Base-by-base conservation (phyloP, 495 filamentous ascomycete species). In the Trichocladium uniseriatum region DNA sequence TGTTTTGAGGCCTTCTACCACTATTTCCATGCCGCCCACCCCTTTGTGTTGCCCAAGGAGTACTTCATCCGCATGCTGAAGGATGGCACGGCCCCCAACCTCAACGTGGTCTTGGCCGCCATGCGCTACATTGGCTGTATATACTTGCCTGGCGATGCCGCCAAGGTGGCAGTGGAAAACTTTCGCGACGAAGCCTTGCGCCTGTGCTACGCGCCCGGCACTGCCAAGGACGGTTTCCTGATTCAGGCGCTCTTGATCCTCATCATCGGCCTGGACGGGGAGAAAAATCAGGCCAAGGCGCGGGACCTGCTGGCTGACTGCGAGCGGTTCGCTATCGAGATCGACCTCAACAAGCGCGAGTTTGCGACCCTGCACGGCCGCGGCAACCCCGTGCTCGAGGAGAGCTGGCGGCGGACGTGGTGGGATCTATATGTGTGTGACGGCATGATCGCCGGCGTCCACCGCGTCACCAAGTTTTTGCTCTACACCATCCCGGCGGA, bases 361-460 rank as follows among this genome's bases (percentile, higher is more conserved):
- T 78, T 73, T 56, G 73, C 76, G 18, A 54, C 64, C 2, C 49
- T 69, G 3, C 61, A 74, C 45, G 74, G 72, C n/a, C 62, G 63
- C 34, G 67, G 69, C 18, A 70, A 73, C 40, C 66, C 67, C 16
- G 66, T 75, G 27, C 50, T 77, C 29, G 76, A 77, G 54, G 89
- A 95, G 60, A 83, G 83, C 59, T 80, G 86, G 75, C 75, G 89
- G 21, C 76, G 89, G 35, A 94, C 88, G 14, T 94, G 87, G 89
- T 95, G 89, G 89, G 87, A 94, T 55, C 64, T 95, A 41, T 94
- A 83, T 59, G 78, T 89, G 36, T 76, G 87, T 13, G 88, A 94
- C 52, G 81, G 81, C 31, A 75, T 78, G 77, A 67, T 79, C 51
- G 73, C 77, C 51, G 76, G 75, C 27, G 73, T 78, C 35, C 71